A percentile compares a stretch with the other conserved stretches of the same genome.
phyloP scores from a whole-genome alignment of 2,329 filamentous ascomycete species.

The Colletotrichum paranaense region DNA sequence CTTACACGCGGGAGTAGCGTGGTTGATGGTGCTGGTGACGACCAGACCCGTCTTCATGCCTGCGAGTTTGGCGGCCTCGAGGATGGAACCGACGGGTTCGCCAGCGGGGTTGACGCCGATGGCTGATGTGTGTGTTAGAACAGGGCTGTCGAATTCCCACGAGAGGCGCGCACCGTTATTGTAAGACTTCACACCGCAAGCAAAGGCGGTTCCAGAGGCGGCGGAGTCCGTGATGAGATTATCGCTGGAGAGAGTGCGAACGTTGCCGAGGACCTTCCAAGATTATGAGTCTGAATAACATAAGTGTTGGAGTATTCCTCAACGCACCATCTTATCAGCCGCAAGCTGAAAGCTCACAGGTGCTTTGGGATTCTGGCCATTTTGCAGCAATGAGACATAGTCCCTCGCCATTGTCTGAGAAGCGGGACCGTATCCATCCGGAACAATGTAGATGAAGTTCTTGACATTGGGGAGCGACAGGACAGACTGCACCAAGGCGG shows the following conservation, averaged over 20 bases:
- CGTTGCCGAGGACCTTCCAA: constrained; percentile 43
- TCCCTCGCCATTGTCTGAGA: constrained; percentile 45
- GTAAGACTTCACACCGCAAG: constrained; percentile 51
- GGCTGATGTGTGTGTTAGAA: constrained; percentile 33
- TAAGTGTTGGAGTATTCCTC: background rate
- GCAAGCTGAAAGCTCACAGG: constrained; percentile 38
- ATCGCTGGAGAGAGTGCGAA: constrained; percentile 44
- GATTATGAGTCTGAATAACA: background rate
- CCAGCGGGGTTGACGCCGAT: constrained; percentile 47
- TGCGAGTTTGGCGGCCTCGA: constrained; percentile 52
- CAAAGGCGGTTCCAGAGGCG: constrained; percentile 52
- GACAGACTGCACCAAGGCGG: constrained; percentile 20
- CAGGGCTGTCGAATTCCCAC: too few relatives aligned
- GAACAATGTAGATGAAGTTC: constrained; percentile 48
- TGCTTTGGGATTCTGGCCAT: constrained; percentile 36
- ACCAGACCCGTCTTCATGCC: constrained; percentile 54
- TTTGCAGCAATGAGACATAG: constrained; percentile 39
- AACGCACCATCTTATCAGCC: constrained; percentile 37
- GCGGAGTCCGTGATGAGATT: constrained; percentile 54
- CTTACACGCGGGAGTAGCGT: constrained; percentile 45
- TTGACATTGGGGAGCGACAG: constrained; percentile 36
- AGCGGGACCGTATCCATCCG: constrained; percentile 44
- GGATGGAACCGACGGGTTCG: constrained; percentile 49
- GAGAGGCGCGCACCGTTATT: constrained; percentile 41
- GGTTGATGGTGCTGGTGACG: constrained; percentile 53